Evolutionary conservation across 805 yeast genomes (phyloP), one percentile per base, ranked within the genome.

Genomic region (Suhomyces tanzawaensis): DNA sequence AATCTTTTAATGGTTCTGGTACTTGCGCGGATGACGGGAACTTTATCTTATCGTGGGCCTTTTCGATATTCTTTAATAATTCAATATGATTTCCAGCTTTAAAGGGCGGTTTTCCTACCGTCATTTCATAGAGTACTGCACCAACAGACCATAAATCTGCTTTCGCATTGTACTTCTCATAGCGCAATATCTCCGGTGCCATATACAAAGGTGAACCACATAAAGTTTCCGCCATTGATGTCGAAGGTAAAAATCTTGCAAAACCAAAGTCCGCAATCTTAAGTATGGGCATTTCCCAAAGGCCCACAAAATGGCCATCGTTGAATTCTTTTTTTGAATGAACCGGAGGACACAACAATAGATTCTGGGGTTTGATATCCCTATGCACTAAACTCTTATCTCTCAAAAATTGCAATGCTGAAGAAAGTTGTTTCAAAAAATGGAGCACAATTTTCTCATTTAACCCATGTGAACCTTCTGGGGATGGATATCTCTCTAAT

Each of bases 101-200:
- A 60, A 90, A 93, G 0, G 99, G 99, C 1, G 99, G 96, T 60
- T 77, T 84, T n/a, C 98, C 98, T 21, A 86, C 89, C 9, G 86
- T 76, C 96, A 93, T 90, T 62, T 93, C 99, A 62, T 82, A 93
- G 9, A 90, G 66, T 1, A 93, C 98, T 1, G 98, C 95, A 3
- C 99, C 99, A 4, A 91, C 96, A 5, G 97, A 89, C 99, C 99
- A 93, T 46, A 93, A 64, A 58, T 93, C 99, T 0, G 97, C 98
- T 58, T 89, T 90, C 4, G 98, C 99, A 50, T 90, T 89, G 65
- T 93, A 93, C 62, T 89, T 93, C 58, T 93, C 97, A 55, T 87
- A 90, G 46, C 95, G 74, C 50, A 93, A 69, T 33, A 93, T 93
- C 64, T 93, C 99, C 0, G 99, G 99, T 0, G 99, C 99, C 99